Evolutionary conservation across 148 eudicot species (phyloP), one percentile per base, ranked within the genome.

Genomic region (Polygonum aviculare): DNA sequence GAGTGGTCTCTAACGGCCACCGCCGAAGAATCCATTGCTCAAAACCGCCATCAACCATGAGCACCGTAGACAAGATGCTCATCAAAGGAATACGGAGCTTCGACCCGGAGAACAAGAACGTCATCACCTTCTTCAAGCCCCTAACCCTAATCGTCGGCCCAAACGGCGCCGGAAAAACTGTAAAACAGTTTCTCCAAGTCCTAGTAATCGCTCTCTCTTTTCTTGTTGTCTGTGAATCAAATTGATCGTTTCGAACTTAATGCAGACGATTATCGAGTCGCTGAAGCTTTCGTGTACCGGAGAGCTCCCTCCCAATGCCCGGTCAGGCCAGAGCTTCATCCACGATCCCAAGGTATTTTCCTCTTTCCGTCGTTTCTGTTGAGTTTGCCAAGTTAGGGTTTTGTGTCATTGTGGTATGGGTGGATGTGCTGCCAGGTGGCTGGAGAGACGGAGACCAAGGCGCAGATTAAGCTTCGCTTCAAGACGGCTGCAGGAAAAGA

Each of bases 141-240:
- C 80, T 95, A 76, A 95, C 98, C 80, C 91, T 95, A 73, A 95
- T 95, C 76, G 97, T 95, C 65, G 98, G 98, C 35, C 85, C 92
- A 75, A 95, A 95, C 79, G 98, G 98, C 73, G 98, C 97, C 73
- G 98, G 98, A 8, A 95, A 95, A 89, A 95, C 97, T 7, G 98
- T 94, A 85, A 51, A 11, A 10, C 48, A 12, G 48, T 12, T 33
- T 1, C 62, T 48, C 26, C 36, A 26, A 74, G 59, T 63, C 21
- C 50, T 48, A 41, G 5, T 45, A 7, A 12, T 63, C 5, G 12
- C 41, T 51, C 6, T 35, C 15, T 11, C 6, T 14, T 4, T 63
- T 75, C 21, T n/a, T 36, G 10, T 22, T 7, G 51, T 12, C 3
- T 18, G 21, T 19, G 14, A 22, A 10, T 21, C 12, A 3, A 60